Percentiles rank a stretch among this genome's conserved stretches.
These are phyloP conservation scores for Colletotrichum tamarilloi DNA, from an alignment of 2,329 filamentous ascomycete species.

Conservation along the genomic window DNA sequence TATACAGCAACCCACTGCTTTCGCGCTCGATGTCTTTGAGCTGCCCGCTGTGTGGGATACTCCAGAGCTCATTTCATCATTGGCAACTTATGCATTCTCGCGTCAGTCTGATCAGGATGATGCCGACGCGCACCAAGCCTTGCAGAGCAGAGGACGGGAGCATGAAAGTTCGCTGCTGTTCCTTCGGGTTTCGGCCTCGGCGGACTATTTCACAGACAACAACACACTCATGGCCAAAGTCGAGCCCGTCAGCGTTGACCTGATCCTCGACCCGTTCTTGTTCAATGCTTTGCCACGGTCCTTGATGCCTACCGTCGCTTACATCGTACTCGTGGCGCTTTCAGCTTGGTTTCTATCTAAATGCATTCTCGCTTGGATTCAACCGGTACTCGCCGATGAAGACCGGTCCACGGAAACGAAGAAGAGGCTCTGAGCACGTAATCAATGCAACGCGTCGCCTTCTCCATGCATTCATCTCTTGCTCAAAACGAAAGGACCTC, in stretches of 20 bases:
- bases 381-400: slow-evolving; percentile 40
- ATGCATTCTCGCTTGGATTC: slow-evolving; percentile 47
- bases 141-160: slow-evolving; percentile 34
- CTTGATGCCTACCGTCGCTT: slow-evolving; percentile 76
- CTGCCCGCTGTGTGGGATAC: slow-evolving; percentile 70
- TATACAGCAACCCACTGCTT: slow-evolving; percentile 84
- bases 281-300: slow-evolving; percentile 84
- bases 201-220: slow-evolving; percentile 87
- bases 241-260: slow-evolving; percentile 80
- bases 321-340: slow-evolving; percentile 72
- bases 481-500: slow-evolving; percentile 19
- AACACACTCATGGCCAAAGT: slow-evolving; percentile 78
- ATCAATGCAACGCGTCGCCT: slow-evolving; percentile 6
- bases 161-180: slow-evolving; percentile 68
- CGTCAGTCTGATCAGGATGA: slow-evolving; percentile 47
- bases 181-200: slow-evolving; percentile 78
- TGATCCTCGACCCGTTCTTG: slow-evolving; percentile 88
- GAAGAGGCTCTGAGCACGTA: slow-evolving; percentile 41
- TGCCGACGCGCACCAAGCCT: slow-evolving; percentile 31
- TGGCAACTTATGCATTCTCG: slow-evolving; percentile 70
- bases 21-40: slow-evolving; percentile 75
- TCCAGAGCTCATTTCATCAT: slow-evolving; percentile 71
- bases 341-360: slow-evolving; percentile 56
- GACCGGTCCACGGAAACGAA: slow-evolving; percentile 49
- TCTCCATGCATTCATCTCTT: slow-evolving; percentile 24